Conservation (phyloP, 345 rosid genomes). For the Crucihimalaya himalaica region DNA sequence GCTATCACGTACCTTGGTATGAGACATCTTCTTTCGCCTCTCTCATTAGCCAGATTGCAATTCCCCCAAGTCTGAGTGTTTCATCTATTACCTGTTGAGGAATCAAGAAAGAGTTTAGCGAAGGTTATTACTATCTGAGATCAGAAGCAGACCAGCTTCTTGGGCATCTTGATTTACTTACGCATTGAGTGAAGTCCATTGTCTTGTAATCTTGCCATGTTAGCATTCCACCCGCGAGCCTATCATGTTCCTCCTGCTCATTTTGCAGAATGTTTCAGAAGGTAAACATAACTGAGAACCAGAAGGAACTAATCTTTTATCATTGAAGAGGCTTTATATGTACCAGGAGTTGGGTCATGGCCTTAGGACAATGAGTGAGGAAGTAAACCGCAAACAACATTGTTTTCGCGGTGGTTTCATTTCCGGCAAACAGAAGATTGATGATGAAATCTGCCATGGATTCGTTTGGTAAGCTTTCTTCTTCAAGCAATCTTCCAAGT, state of each 20-base stretch:
- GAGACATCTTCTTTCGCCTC: constrained; percentile 76
- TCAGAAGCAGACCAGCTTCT: constrained; percentile 16
- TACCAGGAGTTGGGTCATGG: constrained; percentile 66
- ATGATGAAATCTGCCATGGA: constrained; percentile 76
- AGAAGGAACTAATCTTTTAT: constrained; percentile 3
- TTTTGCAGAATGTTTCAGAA: constrained; percentile 1
- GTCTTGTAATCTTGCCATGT: constrained; percentile 83
- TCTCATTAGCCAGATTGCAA: constrained; percentile 92
- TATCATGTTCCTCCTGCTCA: constrained; percentile 74
- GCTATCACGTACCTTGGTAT: constrained; percentile 53
- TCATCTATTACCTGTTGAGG: constrained; percentile 73
- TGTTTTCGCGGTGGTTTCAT: constrained; percentile 85
- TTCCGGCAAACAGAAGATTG: constrained; percentile 87
- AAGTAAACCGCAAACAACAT: constrained; percentile 82
- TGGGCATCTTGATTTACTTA: constrained; percentile 39
- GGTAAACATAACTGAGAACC: background rate
- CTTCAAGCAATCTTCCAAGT: constrained; percentile 67
- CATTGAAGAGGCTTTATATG: background rate
- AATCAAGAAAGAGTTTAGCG: background rate
- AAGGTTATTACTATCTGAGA: background rate
- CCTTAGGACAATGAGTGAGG: constrained; percentile 66
- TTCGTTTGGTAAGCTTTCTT: constrained; percentile 68
- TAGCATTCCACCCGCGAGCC: constrained; percentile 41
- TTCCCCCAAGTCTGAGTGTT: constrained; percentile 83
- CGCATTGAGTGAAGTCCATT: constrained; percentile 87